phyloP scores from a whole-genome alignment of 805 yeast species.

The Clavispora carvajalis region DNA sequence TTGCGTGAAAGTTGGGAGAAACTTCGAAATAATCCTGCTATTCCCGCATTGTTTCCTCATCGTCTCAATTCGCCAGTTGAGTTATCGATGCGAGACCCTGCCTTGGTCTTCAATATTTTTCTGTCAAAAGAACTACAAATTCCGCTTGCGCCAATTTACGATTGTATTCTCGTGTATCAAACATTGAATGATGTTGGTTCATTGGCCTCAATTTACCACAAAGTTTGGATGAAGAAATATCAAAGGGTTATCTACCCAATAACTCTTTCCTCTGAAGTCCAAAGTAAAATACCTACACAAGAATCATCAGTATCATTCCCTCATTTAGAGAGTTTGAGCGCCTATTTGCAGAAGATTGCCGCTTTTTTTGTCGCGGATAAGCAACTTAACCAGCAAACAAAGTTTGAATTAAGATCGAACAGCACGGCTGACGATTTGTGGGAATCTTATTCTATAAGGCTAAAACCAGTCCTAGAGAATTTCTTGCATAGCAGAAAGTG shows the following conservation, averaged over 20 bases:
- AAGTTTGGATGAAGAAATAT: conserved; percentile 67
- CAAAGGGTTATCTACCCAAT: conserved; percentile 66
- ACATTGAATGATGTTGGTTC: conserved; percentile 62
- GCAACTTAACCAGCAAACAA: conserved; percentile 57
- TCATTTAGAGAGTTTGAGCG: conserved; percentile 38
- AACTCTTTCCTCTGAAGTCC: conserved; percentile 27
- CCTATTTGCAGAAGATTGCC: conserved; percentile 54
- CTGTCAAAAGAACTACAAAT: conserved; percentile 38
- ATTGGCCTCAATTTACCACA: conserved; percentile 57
- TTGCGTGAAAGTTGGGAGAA: conserved; percentile 60
- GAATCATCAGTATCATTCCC: conserved; percentile 28
- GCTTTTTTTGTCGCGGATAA: conserved; percentile 80
- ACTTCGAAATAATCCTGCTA: conserved; percentile 38
- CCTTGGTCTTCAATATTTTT: conserved; percentile 44
- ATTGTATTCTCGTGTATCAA: conserved; percentile 75
- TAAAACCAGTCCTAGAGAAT: conserved; percentile 52
- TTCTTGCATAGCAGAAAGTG: conserved; percentile 38
- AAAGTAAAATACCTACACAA: conserved; percentile 21
- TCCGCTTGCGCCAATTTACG: conserved; percentile 70
- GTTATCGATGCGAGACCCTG: conserved; percentile 60
- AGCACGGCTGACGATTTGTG: conserved; percentile 67
- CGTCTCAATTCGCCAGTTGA: conserved; percentile 87
- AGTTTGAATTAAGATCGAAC: conserved; percentile 56
- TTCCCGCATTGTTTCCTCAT: conserved; percentile 41
- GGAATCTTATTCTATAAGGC: conserved; percentile 58